Evolutionary conservation across 1,139 yeast species (phyloP).

Genomic region (Saccharomyces hybrid): DNA sequence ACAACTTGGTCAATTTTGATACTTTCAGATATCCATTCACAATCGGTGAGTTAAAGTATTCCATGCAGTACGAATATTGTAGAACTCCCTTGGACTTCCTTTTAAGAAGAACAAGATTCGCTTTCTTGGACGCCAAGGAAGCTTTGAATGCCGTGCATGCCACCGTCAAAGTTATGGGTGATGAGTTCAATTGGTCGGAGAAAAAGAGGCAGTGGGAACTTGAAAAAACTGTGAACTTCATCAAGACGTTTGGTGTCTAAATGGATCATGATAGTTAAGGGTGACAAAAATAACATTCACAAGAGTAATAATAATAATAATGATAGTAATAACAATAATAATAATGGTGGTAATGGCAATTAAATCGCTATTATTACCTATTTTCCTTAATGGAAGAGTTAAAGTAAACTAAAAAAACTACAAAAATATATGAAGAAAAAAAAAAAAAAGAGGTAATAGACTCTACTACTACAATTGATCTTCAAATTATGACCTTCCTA

Average conservation of each 20-base stretch:
- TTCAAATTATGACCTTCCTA: background rate
- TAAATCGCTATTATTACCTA: too few relatives aligned
- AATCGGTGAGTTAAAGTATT: conserved; percentile 83
- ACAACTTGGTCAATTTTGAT: conserved; percentile 22
- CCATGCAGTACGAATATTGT: conserved; percentile 75
- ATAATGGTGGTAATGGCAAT: background rate
- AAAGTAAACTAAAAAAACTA: background rate
- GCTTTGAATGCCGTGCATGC: conserved; percentile 77
- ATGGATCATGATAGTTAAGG: background rate
- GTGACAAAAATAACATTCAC: too few relatives aligned
- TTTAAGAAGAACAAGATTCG: conserved; percentile 89
- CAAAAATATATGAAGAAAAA: background rate
- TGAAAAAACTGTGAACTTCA: conserved; percentile 46
- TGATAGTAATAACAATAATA: too few relatives aligned
- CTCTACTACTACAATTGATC: background rate
- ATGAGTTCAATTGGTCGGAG: conserved; percentile 68
- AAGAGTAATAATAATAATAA: background rate
- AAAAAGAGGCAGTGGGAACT: conserved; percentile 52
- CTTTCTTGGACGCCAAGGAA: conserved; percentile 82
- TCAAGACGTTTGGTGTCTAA: conserved; percentile 49
- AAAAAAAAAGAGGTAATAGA: background rate
- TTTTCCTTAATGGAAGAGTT: background rate
- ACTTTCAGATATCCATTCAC: conserved; percentile 81
- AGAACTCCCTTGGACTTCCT: conserved; percentile 86
- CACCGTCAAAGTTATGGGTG: conserved; percentile 79